A percentile compares a stretch with the other conserved stretches of the same genome.
Evolutionary conservation across 805 yeast species (phyloP).

Genomic region (Candida koratica): DNA sequence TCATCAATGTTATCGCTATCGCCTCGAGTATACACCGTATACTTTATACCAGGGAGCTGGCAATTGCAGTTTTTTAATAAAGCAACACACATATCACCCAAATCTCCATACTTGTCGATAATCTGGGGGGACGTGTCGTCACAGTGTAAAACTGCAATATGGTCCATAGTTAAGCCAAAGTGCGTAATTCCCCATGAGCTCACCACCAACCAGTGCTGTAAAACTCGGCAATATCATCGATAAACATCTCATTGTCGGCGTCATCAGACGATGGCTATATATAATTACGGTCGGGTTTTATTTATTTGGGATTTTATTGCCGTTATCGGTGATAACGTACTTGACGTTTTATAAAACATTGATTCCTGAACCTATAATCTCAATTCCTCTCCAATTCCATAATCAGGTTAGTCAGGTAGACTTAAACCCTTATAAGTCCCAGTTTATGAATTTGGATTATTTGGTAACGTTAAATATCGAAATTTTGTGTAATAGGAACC

Average conservation of each 20-base stretch:
- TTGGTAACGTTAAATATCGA: constrained; percentile 20
- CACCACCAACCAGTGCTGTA: not conserved
- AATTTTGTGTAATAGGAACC: constrained; percentile 21
- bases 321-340: constrained; percentile 35
- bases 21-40: constrained; percentile 30
- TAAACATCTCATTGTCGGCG: not conserved
- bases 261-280: constrained; percentile 23
- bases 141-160: constrained; percentile 39
- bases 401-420: not conserved
- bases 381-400: constrained; percentile 15
- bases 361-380: constrained; percentile 24
- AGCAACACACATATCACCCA: constrained; percentile 44
- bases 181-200: not conserved
- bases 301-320: constrained; percentile 28
- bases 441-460: constrained; percentile 17
- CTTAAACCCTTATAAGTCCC: not conserved
- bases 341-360: constrained; percentile 30
- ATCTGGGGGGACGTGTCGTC: constrained; percentile 34
- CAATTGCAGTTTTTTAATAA: constrained; percentile 22
- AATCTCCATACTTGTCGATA: constrained; percentile 43
- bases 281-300: constrained; percentile 18
- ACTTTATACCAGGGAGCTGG: constrained; percentile 26
- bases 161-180: constrained; percentile 11
- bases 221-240: not conserved
- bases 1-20: constrained; percentile 16